Base-by-base conservation (phyloP, 179 eudicot species). In the Patellifolia procumbens region DNA sequence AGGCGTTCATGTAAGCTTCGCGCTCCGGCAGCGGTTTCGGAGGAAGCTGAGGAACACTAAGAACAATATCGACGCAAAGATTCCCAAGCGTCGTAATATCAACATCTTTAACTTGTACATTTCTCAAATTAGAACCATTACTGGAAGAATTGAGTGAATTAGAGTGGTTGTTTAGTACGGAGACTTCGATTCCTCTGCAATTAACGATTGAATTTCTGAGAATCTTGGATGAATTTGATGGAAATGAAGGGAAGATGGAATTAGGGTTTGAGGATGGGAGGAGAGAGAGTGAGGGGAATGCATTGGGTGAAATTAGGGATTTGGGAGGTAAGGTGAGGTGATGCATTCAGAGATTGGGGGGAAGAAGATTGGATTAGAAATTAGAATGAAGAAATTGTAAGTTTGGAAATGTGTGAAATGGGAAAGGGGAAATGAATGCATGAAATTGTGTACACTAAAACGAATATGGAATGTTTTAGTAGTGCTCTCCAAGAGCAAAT, bases 81-180 rank as follows among this genome's bases (percentile, higher is more conserved):
- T 93, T 93, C 10, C 99, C 99, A 10, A 95, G 85, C 46, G 98
- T 91, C 12, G 93, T 94, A 51, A 95, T 83, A 76, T 95, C 99
- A 46, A 82, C 76, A 34, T 86, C 87, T 74, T 90, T 91, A 19
- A 78, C 87, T 11, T 78, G 83, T 31, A 82, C 51, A 42, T 79
- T 69, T 61, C 55, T 77, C 75, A 76, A 55, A 24, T 79, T 78
- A 29, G 74, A 88, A 31, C 79, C 76, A 55, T 74, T 71, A 42
- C 60, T 29, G 29, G 75, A 70, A 39, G 70, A 79, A 63, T 70
- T 83, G 29, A 78, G 78, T 19, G 84, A 78, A 74, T 70, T 63
- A 1, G 86, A 68, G 51, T 69, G 78, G 56, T 73, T 82, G 62
- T 65, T 86, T 49, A 82, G 61, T 2, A 80, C 56, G 15, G 92